phyloP scores from a whole-genome alignment of 1,139 yeast genomes.

The Candida sp. region DNA sequence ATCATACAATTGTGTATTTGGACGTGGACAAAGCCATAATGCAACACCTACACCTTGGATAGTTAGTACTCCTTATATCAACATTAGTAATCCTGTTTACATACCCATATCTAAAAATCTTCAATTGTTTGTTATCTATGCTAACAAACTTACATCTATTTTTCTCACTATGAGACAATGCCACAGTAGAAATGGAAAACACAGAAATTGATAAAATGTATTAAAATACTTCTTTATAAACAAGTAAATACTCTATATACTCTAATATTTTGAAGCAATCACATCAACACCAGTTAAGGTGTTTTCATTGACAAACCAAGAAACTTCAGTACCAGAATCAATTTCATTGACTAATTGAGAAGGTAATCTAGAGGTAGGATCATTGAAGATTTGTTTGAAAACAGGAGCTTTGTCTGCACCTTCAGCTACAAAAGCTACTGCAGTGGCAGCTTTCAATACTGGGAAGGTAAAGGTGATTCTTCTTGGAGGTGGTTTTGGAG shows the following conservation, averaged over 20 bases:
- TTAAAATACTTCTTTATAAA: too few relatives aligned
- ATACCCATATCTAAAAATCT: constrained; percentile 14
- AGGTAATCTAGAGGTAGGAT: constrained; percentile 54
- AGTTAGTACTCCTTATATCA: constrained; percentile 10
- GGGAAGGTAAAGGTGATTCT: constrained; percentile 73
- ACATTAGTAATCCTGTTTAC: constrained; percentile 6
- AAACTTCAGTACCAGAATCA: constrained; percentile 43
- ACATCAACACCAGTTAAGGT: constrained; percentile 68
- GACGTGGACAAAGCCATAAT: constrained; percentile 74
- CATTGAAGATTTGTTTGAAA: constrained; percentile 65
- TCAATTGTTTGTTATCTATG: too few relatives aligned
- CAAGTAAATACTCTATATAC: too few relatives aligned
- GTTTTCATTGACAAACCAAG: constrained; percentile 79
- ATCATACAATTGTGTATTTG: constrained; percentile 51
- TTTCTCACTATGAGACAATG: not conserved
- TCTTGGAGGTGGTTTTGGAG: constrained; percentile 79
- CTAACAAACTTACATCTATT: not conserved
- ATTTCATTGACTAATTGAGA: constrained; percentile 65
- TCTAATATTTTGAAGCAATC: constrained; percentile 41
- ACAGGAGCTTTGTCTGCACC: constrained; percentile 83
- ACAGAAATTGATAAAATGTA: too few relatives aligned
- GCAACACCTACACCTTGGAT: constrained; percentile 46
- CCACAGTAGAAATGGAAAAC: not conserved
- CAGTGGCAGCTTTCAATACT: constrained; percentile 48
- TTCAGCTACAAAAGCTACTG: constrained; percentile 83